A percentile compares a stretch with the other conserved stretches of the same genome.
Conservation (phyloP, 208 protist genomes). For the Leishmania gerbilli region DNA sequence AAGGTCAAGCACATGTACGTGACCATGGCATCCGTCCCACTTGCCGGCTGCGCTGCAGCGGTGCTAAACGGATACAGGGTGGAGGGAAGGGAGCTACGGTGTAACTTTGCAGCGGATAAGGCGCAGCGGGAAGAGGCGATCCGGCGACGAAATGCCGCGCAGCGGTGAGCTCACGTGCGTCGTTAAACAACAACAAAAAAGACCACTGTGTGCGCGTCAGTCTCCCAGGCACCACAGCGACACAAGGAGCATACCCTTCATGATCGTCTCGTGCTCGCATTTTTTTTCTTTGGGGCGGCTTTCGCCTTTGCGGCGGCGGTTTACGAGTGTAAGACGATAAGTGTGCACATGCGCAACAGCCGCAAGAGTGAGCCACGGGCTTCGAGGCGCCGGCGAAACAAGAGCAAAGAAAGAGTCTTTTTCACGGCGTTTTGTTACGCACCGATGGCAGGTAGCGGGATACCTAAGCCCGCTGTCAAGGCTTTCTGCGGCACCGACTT, state of each 20-base stretch:
- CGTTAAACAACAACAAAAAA: not conserved
- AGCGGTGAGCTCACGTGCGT: not conserved
- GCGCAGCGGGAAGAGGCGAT: slow-evolving; percentile 79
- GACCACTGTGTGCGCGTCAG: not conserved
- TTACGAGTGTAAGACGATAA: not conserved
- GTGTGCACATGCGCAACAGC: not conserved
- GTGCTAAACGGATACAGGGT: slow-evolving; percentile 62
- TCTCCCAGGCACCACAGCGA: not conserved
- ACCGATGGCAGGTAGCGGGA: not conserved
- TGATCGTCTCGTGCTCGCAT: not conserved
- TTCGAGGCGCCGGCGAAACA: not conserved
- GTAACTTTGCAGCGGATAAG: slow-evolving; percentile 87
- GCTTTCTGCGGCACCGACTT: not conserved
- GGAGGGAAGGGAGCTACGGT: slow-evolving; percentile 55
- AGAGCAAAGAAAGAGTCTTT: not conserved
- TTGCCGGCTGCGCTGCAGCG: slow-evolving; percentile 49
- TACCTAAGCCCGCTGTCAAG: no score
- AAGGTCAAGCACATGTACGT: slow-evolving; percentile 83
- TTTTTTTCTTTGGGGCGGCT: not conserved
- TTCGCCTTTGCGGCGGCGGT: not conserved
- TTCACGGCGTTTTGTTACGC: not conserved
- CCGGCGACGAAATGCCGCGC: slow-evolving; percentile 10
- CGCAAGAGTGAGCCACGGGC: not conserved
- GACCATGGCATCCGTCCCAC: slow-evolving; percentile 56
- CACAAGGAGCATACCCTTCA: not conserved